These are phyloP conservation scores for Gaultheria prostrata DNA, from an alignment of 148 eudicot genomes.

Conservation along the genomic window DNA sequence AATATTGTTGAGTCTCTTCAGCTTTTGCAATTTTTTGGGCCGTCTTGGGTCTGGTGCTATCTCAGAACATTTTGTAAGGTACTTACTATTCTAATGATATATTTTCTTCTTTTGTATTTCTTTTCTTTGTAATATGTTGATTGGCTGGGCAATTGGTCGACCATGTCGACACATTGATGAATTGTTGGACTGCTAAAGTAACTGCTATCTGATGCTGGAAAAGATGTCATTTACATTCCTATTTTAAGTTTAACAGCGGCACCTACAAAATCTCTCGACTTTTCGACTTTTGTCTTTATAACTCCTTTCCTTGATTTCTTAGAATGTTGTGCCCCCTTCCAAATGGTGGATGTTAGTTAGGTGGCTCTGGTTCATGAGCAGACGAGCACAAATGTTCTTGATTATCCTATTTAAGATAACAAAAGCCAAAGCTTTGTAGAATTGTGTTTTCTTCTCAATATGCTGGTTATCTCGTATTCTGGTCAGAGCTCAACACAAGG, in stretches of 20 bases:
- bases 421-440: neutral
- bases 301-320: neutral
- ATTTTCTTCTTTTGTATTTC: neutral
- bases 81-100: neutral
- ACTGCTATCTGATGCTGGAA: no score
- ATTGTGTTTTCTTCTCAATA: neutral
- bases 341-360: neutral
- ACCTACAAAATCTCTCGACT: neutral
- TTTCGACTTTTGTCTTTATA: neutral
- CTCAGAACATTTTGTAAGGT: slow-evolving; percentile 85
- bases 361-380: neutral
- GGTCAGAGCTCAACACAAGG: neutral
- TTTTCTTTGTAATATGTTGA: neutral
- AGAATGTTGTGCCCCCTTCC: neutral
- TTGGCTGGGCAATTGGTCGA: neutral
- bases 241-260: neutral
- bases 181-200: neutral
- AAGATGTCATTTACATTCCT: no score
- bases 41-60: slow-evolving; percentile 82
- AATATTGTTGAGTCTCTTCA: slow-evolving; percentile 58
- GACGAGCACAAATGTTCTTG: neutral
- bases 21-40: slow-evolving; percentile 81
- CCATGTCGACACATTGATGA: neutral
- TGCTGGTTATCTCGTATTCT: neutral
- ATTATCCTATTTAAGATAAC: neutral